Evolutionary conservation across 495 filamentous ascomycete genomes (phyloP).

Genomic region (Xylaria scruposa): DNA sequence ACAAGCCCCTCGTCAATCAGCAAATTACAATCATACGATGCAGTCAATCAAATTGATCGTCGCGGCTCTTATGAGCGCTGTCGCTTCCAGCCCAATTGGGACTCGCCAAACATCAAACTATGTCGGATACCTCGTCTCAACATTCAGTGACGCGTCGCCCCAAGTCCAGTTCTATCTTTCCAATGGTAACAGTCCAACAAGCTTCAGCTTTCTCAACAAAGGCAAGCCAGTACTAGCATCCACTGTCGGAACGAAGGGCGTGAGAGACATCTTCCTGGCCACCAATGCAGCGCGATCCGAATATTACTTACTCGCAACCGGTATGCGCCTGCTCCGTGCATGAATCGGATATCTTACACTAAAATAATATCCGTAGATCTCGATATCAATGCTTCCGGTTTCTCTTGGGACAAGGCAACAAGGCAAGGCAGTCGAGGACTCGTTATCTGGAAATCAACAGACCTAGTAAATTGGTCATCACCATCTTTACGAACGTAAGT

Average conservation of each 20-base stretch:
- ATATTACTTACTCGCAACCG: conserved; percentile 33
- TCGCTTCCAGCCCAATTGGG: conserved; percentile 20
- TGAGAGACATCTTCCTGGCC: conserved; percentile 44
- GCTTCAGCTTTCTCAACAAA: conserved; percentile 42
- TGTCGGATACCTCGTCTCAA: conserved; percentile 46
- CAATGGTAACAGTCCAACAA: conserved; percentile 42
- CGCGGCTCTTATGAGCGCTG: neutral
- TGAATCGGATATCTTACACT: neutral
- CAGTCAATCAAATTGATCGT: neutral
- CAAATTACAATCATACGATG: neutral
- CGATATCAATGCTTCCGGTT: conserved; percentile 30
- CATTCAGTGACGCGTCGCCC: conserved; percentile 45
- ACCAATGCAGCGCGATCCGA: conserved; percentile 39
- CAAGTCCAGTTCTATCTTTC: conserved; percentile 47
- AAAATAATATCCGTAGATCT: conserved; percentile 25
- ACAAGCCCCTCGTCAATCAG: neutral
- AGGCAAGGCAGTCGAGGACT: conserved; percentile 43
- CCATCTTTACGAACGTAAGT: conserved; percentile 27
- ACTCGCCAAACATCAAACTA: conserved; percentile 32
- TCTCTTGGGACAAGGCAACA: conserved; percentile 47
- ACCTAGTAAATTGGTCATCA: conserved; percentile 43
- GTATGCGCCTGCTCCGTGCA: conserved; percentile 1
- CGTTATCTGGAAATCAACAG: conserved; percentile 47
- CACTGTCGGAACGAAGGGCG: conserved; percentile 43
- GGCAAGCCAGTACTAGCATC: conserved; percentile 45